A percentile compares a stretch with the other conserved stretches of the same genome.
Evolutionary conservation across 1,139 yeast species (phyloP).

Genomic region (Zygosaccharomyces pseudobailii): DNA sequence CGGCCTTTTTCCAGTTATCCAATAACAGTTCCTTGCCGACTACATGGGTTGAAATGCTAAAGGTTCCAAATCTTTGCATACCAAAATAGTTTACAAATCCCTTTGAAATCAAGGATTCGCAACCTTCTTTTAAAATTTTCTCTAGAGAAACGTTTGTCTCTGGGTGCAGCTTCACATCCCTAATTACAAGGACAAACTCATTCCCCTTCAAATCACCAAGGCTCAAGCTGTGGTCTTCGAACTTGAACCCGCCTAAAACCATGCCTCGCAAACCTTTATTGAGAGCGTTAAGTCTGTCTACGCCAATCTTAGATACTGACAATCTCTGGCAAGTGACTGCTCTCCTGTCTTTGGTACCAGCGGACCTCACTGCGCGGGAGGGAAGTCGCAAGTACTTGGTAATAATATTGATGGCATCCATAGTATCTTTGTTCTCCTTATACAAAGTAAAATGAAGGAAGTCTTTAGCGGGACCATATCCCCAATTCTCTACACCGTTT

Average conservation of each 20-base stretch:
- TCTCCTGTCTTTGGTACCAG: constrained; percentile 96
- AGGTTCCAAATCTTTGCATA: constrained; percentile 96
- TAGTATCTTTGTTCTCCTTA: constrained; percentile 94
- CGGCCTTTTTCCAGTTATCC: constrained; percentile 77
- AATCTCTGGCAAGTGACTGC: constrained; percentile 90
- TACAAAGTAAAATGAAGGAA: constrained; percentile 75
- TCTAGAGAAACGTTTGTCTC: constrained; percentile 31
- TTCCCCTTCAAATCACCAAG: constrained; percentile 87
- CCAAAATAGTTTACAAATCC: constrained; percentile 96
- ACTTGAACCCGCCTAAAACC: constrained; percentile 71
- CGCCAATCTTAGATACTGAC: constrained; percentile 64
- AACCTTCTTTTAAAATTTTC: constrained; percentile 46
- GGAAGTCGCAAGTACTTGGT: constrained; percentile 72
- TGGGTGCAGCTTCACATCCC: constrained; percentile 50
- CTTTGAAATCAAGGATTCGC: constrained; percentile 52
- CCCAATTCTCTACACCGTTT: constrained; percentile 41
- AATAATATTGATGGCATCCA: constrained; percentile 82
- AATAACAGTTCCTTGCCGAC: constrained; percentile 70
- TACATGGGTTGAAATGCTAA: constrained; percentile 83
- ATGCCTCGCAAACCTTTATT: constrained; percentile 72
- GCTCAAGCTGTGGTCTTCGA: constrained; percentile 56
- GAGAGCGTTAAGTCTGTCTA: constrained; percentile 72
- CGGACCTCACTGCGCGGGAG: constrained; percentile 64
- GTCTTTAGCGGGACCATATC: constrained; percentile 64
- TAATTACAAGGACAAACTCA: constrained; percentile 76